These are phyloP conservation scores for Paraphaeosphaeria minitans DNA, from an alignment of 2,329 filamentous ascomycete species.

Conservation along the genomic window DNA sequence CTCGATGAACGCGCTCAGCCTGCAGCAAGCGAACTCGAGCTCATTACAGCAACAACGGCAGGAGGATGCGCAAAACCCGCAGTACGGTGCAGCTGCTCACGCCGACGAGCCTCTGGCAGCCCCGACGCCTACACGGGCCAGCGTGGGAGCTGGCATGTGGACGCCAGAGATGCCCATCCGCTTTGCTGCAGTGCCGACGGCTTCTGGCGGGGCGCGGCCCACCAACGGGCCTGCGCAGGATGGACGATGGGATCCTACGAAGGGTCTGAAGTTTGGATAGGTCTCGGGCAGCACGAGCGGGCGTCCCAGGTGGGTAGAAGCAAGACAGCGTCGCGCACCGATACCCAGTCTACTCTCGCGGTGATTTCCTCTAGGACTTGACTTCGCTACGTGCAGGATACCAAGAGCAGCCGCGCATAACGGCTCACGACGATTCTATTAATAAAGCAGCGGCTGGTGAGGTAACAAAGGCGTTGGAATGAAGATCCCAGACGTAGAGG, in stretches of 20 bases:
- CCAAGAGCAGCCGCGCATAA: not conserved
- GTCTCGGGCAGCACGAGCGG: not conserved
- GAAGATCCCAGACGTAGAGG: constrained; percentile 2
- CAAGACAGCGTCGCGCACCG: constrained; percentile 3
- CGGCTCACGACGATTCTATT: constrained; percentile 12
- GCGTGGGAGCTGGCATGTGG: constrained; percentile 65
- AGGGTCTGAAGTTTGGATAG: constrained; percentile 48
- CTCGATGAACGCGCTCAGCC: constrained; percentile 63
- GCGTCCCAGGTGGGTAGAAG: constrained; percentile 2
- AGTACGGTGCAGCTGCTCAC: constrained; percentile 56
- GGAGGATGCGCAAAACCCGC: constrained; percentile 61
- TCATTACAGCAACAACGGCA: constrained; percentile 53
- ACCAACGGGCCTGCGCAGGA: constrained; percentile 42
- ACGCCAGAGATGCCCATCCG: constrained; percentile 80
- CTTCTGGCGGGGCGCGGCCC: constrained; percentile 38
- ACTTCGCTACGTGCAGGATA: not conserved
- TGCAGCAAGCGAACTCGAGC: constrained; percentile 51
- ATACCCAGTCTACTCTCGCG: not conserved
- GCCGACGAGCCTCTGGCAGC: constrained; percentile 62
- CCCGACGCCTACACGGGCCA: constrained; percentile 48
- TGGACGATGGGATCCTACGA: constrained; percentile 47
- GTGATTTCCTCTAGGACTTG: not conserved
- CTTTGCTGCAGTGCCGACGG: constrained; percentile 61
- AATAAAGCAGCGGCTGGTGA: constrained; percentile 16
- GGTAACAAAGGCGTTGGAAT: constrained; percentile 20